These are phyloP conservation scores for Paralagenidium karlingii DNA, from an alignment of 352 stramenopile species.

Conservation along the genomic window DNA sequence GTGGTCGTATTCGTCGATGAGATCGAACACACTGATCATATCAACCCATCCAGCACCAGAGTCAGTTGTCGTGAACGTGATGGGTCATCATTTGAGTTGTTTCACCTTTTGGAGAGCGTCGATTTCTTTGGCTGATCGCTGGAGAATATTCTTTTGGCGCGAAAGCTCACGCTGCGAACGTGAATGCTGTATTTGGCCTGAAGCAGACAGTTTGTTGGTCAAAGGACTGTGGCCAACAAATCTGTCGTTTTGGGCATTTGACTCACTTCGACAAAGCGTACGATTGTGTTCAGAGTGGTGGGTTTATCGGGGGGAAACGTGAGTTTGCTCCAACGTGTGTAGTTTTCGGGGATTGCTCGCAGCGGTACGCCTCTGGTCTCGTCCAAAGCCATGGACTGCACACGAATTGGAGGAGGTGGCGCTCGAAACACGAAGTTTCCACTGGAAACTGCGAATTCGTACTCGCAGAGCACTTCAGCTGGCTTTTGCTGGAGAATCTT, in stretches of 20 bases:
- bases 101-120: constrained; percentile 1
- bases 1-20: neutral
- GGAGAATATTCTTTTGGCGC: neutral
- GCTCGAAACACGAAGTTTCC: no score
- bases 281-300: no score
- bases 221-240: no score
- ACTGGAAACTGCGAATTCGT: no score
- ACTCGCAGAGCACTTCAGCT: no score
- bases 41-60: constrained; percentile 1
- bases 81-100: neutral
- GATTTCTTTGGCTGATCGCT: constrained; percentile 1
- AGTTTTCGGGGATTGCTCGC: constrained; percentile 13
- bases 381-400: constrained; percentile 16
- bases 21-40: constrained; percentile 3
- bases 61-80: constrained; percentile 1
- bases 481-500: constrained; percentile 4
- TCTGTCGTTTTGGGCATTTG: no score
- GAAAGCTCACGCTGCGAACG: constrained; percentile 4
- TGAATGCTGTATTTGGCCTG: constrained; percentile 15
- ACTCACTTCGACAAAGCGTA: no score
- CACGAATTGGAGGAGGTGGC: constrained; percentile 4
- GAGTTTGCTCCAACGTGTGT: constrained; percentile 22
- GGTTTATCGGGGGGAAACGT: constrained; percentile 8
- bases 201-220: constrained; percentile 9
- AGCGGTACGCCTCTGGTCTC: constrained; percentile 12